These are phyloP conservation scores for Aureobasidium uvarum DNA, from an alignment of 2,329 filamentous ascomycete genomes.

Conservation along the genomic window DNA sequence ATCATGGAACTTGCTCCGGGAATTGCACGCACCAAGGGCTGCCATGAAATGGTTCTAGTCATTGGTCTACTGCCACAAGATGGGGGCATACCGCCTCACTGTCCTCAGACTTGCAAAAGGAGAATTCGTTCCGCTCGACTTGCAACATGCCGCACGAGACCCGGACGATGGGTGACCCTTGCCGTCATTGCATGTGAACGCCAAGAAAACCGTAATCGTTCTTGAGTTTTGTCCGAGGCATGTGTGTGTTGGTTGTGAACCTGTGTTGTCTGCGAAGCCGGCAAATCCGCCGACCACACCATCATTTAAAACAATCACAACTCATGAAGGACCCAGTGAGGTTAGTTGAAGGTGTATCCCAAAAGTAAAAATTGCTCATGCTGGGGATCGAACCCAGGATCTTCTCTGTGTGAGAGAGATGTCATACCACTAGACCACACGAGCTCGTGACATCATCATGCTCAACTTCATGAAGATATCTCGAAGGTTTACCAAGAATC, in stretches of 20 bases:
- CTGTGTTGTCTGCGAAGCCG: neutral
- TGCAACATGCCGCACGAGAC: constrained; percentile 16
- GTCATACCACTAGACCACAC: constrained; percentile 37
- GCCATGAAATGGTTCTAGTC: constrained; percentile 14
- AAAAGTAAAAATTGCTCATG: constrained; percentile 20
- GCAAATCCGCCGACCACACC: neutral
- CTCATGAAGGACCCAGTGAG: too few relatives aligned
- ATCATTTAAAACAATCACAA: too few relatives aligned
- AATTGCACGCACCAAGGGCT: constrained; percentile 14
- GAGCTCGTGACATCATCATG: neutral
- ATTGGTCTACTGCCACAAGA: neutral
- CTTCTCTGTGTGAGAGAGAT: constrained; percentile 36
- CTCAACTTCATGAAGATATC: too few relatives aligned
- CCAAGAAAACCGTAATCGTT: constrained; percentile 1
- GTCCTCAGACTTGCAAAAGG: neutral
- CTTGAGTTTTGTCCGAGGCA: neutral
- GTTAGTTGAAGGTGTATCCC: too few relatives aligned
- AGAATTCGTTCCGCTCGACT: constrained; percentile 1
- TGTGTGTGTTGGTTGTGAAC: neutral
- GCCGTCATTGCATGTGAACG: constrained; percentile 24
- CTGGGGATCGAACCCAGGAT: constrained; percentile 37
- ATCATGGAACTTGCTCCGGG: neutral
- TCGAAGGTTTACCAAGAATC: too few relatives aligned
- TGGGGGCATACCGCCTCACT: constrained; percentile 7
- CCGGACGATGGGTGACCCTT: neutral